Evolutionary conservation across 164 flowering plant species (phyloP), one percentile per base, ranked within the genome.

Genomic region (Umbellularia californica): DNA sequence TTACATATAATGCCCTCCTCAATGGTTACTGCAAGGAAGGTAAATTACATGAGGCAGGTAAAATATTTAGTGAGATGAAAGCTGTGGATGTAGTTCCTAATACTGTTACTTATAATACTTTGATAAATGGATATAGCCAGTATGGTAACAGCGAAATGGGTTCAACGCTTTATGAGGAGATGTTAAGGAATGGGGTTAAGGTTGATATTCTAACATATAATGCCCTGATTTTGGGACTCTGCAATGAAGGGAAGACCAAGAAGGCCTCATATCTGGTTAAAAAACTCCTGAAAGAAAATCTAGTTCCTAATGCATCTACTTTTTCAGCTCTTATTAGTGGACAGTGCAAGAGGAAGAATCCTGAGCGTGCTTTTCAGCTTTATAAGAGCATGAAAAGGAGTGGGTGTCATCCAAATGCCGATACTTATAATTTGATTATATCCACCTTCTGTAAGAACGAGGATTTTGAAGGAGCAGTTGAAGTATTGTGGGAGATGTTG

Each of bases 201-300:
- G 83, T 86, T 72, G 89, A 94, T 84, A 83, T 92, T 41, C 73
- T 91, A 76, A 92, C 98, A 23, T 91, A 88, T 67, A 94, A 94
- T 84, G 89, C 97, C 2, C 79, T 94, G 84, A 87, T 94, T 64
- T 70, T 84, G 82, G 95, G 94, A 60, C 81, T 90, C 25, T 94
- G 95, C 86, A 90, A 87, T 74, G 90, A 84, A 70, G 97, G 97
- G 35, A 94, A 87, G 91, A 92, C 95, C 10, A 95, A 84, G 83
- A 92, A 89, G 79, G 97, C 95, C 52, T 92, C 94, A 25, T 76
- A 82, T 79, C 47, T 91, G 73, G 89, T 91, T 24, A 90, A 88
- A 84, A 87, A 88, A 62, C 90, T 93, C 65, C 92, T 86, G 66
- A 88, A 79, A 75, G 80, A 86, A 77, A 85, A 85, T 28, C 81